Conservation (phyloP, 1,284 basidiomycete genomes). For the Apiotrichum akiyoshidainum region DNA sequence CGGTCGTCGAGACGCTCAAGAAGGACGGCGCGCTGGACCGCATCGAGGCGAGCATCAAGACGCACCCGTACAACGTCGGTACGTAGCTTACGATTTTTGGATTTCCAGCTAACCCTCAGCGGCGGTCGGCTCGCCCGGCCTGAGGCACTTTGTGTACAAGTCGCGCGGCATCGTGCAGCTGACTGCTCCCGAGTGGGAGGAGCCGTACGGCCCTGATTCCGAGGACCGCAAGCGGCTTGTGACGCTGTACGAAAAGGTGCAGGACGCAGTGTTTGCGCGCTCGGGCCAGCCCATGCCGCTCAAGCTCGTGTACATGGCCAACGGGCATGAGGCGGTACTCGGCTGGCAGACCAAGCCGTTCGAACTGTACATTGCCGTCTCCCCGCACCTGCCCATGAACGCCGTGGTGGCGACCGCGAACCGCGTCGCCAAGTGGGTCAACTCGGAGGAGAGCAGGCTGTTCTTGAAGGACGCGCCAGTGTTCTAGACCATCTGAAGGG, state of each 20-base stretch:
- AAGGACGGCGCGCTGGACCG: constrained; percentile 58
- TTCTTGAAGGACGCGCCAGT: constrained; percentile 85
- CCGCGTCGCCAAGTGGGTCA: constrained; percentile 82
- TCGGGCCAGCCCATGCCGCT: constrained; percentile 68
- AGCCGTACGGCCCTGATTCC: constrained; percentile 64
- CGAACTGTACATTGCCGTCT: constrained; percentile 81
- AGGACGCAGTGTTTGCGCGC: constrained; percentile 80
- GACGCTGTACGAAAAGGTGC: constrained; percentile 76
- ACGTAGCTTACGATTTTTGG: constrained; percentile 13
- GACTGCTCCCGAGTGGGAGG: constrained; percentile 75
- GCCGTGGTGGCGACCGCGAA: constrained; percentile 83
- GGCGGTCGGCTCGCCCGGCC: constrained; percentile 75
- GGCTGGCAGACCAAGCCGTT: constrained; percentile 81
- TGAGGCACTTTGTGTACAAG: constrained; percentile 94
- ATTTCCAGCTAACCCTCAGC: constrained; percentile 25
- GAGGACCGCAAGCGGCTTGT: constrained; percentile 54
- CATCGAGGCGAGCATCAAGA: constrained; percentile 30
- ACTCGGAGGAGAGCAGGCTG: constrained; percentile 73
- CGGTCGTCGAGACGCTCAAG: constrained; percentile 63
- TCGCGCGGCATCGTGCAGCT: constrained; percentile 82
- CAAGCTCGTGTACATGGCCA: constrained; percentile 79
- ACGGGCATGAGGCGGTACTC: constrained; percentile 79
- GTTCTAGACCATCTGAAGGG: constrained; percentile 55
- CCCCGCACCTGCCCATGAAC: constrained; percentile 77
- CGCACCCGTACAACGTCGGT: constrained; percentile 49